Evolutionary conservation across 768 basidiomycete genomes (phyloP).

Genomic region (Kwoniella heveanensis): DNA sequence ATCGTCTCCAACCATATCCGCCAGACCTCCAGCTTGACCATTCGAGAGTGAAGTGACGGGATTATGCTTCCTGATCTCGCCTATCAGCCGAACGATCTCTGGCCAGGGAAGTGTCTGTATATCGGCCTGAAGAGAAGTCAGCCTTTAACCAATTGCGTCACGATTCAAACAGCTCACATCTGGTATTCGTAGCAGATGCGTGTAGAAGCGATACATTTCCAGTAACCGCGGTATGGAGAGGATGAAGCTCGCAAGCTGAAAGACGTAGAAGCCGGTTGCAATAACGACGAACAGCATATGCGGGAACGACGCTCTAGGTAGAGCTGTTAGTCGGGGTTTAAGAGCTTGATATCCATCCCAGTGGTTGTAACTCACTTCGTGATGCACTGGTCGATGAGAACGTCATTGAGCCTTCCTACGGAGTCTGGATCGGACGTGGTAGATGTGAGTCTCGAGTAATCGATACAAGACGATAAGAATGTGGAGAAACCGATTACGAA

Average conservation of each 20-base stretch:
- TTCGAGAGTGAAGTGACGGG: conserved; percentile 73
- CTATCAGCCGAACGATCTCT: conserved; percentile 86
- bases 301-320: conserved; percentile 41
- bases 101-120: conserved; percentile 98
- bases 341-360: background rate
- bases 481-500: conserved; percentile 99
- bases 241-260: conserved; percentile 80
- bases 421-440: conserved; percentile 58
- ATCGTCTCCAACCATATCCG: conserved; percentile 53
- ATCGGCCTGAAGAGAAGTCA: conserved; percentile 67
- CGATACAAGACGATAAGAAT: conserved; percentile 90
- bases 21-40: conserved; percentile 60
- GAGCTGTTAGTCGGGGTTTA: background rate
- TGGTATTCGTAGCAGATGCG: conserved; percentile 86
- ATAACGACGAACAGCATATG: conserved; percentile 57
- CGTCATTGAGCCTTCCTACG: conserved; percentile 71
- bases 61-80: conserved; percentile 86
- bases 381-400: conserved; percentile 79
- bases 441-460: conserved; percentile 77
- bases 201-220: conserved; percentile 96
- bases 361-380: conserved; percentile 65
- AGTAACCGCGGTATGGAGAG: conserved; percentile 74
- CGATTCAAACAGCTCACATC: conserved; percentile 65
- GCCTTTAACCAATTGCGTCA: too few species aligned
- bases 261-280: conserved; percentile 83